Base-by-base conservation (phyloP, 176 grass and related monocot genomes). In the Lolium multiflorum region DNA sequence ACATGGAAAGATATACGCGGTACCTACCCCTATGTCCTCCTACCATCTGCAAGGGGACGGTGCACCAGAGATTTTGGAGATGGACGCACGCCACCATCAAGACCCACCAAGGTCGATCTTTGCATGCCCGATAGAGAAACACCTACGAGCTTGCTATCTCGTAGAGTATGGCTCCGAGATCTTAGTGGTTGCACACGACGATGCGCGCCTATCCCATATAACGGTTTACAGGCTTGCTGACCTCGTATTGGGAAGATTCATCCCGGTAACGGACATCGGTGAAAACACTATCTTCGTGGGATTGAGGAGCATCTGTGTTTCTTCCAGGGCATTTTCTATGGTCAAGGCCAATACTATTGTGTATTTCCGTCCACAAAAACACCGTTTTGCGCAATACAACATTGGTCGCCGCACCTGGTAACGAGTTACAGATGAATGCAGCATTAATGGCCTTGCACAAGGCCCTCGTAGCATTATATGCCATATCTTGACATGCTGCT, bases 181-280 rank as follows among this genome's bases (percentile, higher is more conserved):
- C 71, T 43, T 75, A 16, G 16, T 84, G 71, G 41, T 84, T 51
- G 43, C 24, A 44, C 41, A 51, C 0, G 35, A 49, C 1, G 6
- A 38, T 14, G 0, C 3, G 18, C 10, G 0, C 1, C 1, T 1
- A 46, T 87, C 54, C 12, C 35, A 73, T 25, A 22, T 73, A 3
- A 46, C 69, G 16, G 44, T 87, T 24, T 87, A 13, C 20, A 80
- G 57, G 17, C 77, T 80, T 7, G 9, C 55, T 15, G 66, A 73
- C 77, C 77, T 87, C 48, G 12, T 63, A 17, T 46, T 51, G 43
- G 24, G 71, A 73, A 73, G 14, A 28, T 80, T 87, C 79, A 51
- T 59, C 20, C 55, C 85, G 6, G 2, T 48, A 13, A 50, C 70
- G 4, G 18, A 31, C 67, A 87, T 87, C 13, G 13, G 77, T 20